Conservation (phyloP, 108 stramenopile genomes). For the Nitzschia sp. region DNA sequence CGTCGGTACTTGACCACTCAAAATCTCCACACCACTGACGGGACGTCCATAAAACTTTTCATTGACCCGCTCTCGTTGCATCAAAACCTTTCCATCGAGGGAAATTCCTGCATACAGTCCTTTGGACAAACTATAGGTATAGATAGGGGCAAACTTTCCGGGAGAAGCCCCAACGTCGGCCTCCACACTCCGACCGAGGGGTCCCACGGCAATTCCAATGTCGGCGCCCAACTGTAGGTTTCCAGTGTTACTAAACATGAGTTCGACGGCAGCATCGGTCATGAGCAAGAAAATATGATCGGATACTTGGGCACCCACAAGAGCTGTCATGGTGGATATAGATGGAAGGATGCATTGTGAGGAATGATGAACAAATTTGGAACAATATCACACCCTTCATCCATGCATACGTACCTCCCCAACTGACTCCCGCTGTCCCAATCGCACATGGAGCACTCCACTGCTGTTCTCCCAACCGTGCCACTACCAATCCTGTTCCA, state of each 20-base stretch:
- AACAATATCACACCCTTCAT: background rate
- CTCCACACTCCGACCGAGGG: conserved; percentile 87
- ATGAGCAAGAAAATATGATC: conserved; percentile 94
- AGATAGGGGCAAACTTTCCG: conserved; percentile 77
- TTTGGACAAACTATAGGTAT: conserved; percentile 88
- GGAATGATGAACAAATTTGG: background rate
- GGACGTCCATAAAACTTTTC: conserved; percentile 91
- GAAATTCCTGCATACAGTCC: conserved; percentile 94
- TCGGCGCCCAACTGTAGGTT: conserved; percentile 93
- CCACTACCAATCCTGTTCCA: conserved; percentile 85
- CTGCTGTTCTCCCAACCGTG: conserved; percentile 51
- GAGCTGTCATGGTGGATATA: conserved; percentile 22
- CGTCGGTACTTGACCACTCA: conserved; percentile 64
- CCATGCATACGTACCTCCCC: conserved; percentile 66
- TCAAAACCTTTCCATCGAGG: conserved; percentile 87
- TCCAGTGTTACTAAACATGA: conserved; percentile 69
- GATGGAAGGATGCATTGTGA: background rate
- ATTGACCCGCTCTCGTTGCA: conserved; percentile 87
- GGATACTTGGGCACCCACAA: conserved; percentile 80
- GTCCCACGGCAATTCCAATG: conserved; percentile 91
- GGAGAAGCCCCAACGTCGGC: conserved; percentile 76
- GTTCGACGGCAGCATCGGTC: conserved; percentile 88
- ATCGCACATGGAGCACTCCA: conserved; percentile 91
- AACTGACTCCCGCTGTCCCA: conserved; percentile 77
- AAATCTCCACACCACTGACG: conserved; percentile 61